Percentiles rank a stretch among this genome's conserved stretches.
phyloP scores from a whole-genome alignment of 2,329 filamentous ascomycete species.

The Hymenoscyphus linearis region DNA sequence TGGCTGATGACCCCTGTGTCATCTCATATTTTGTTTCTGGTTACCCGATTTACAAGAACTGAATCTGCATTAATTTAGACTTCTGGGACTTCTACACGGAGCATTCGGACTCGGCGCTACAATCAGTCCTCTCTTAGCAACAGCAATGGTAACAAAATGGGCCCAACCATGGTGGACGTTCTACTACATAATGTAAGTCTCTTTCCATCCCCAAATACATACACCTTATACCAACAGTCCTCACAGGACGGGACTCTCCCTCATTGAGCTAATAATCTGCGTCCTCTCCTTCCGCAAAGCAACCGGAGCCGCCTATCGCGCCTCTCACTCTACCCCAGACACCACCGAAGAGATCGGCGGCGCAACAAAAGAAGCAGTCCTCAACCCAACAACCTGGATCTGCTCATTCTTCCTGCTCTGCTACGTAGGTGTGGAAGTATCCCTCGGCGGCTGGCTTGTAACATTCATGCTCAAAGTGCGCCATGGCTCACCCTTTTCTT shows the following conservation, averaged over 20 bases:
- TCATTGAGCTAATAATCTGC: slow-evolving; percentile 49
- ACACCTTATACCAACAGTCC: background rate
- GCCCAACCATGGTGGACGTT: slow-evolving; percentile 63
- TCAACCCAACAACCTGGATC: slow-evolving; percentile 62
- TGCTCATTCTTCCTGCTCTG: slow-evolving; percentile 67
- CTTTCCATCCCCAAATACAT: background rate
- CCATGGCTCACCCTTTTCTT: slow-evolving; percentile 61
- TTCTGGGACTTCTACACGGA: slow-evolving; percentile 68
- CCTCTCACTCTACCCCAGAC: slow-evolving; percentile 53
- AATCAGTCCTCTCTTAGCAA: slow-evolving; percentile 64
- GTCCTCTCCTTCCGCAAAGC: slow-evolving; percentile 57
- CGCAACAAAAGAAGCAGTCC: slow-evolving; percentile 30
- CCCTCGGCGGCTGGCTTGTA: slow-evolving; percentile 73
- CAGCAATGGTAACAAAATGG: slow-evolving; percentile 63
- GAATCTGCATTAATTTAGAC: slow-evolving; percentile 10
- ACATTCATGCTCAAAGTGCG: slow-evolving; percentile 71
- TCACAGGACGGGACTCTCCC: slow-evolving; percentile 46
- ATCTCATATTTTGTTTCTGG: no score
- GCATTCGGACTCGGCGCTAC: slow-evolving; percentile 69
- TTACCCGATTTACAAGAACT: background rate
- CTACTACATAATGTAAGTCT: slow-evolving; percentile 62
- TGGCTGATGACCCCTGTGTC: no score
- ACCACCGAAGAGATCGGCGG: slow-evolving; percentile 10
- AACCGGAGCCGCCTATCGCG: slow-evolving; percentile 52
- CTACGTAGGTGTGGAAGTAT: slow-evolving; percentile 75